phyloP scores from a whole-genome alignment of 2,329 filamentous ascomycete species.

The Microthyrium microscopicum region DNA sequence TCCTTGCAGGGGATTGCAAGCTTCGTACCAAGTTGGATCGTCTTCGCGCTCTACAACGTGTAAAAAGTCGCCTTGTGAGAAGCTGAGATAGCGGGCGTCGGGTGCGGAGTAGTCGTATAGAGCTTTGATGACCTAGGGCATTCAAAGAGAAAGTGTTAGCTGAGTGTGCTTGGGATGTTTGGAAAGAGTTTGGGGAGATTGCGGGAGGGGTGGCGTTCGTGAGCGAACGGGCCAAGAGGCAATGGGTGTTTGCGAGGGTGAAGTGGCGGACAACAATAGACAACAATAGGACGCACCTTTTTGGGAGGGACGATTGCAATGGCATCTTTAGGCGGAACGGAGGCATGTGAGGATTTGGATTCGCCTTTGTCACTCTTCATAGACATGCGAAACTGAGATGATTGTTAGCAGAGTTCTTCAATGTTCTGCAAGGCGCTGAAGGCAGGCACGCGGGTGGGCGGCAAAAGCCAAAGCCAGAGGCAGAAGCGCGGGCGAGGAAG shows the following conservation, averaged over 20 bases:
- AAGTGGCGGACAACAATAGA: neutral
- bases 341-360: constrained; percentile 47
- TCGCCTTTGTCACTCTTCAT: constrained; percentile 75
- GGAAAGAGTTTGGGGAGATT: constrained; percentile 4
- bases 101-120: constrained; percentile 81
- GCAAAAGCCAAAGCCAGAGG: no score
- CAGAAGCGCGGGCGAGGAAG: no score
- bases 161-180: neutral
- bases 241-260: neutral
- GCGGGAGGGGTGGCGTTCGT: no score
- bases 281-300: constrained; percentile 44
- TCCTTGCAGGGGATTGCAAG: constrained; percentile 83
- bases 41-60: constrained; percentile 94
- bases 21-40: constrained; percentile 94
- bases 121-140: constrained; percentile 77
- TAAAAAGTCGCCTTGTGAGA: constrained; percentile 92
- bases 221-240: neutral
- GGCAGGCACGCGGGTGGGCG: no score
- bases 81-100: constrained; percentile 51
- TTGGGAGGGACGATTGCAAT: constrained; percentile 83
- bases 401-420: no score
- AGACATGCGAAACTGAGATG: constrained; percentile 51
- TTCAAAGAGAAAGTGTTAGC: constrained; percentile 3
- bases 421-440: no score
- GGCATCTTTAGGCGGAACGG: constrained; percentile 69